These are phyloP conservation scores for Bipolaris sorokiniana DNA, from an alignment of 2,329 filamentous ascomycete species.

Conservation along the genomic window DNA sequence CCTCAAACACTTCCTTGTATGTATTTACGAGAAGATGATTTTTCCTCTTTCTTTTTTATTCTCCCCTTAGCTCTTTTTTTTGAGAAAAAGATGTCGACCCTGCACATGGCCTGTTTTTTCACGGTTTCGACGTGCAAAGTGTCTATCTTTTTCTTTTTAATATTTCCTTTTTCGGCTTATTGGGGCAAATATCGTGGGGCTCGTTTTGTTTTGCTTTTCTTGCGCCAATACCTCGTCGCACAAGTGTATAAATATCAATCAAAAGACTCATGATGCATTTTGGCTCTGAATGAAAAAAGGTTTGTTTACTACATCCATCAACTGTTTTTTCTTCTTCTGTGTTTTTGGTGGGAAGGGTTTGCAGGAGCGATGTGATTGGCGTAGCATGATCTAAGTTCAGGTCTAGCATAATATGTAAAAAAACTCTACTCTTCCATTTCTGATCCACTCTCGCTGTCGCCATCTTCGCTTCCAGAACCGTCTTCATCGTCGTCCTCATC, in stretches of 20 bases:
- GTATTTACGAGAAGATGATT: slow-evolving; percentile 13
- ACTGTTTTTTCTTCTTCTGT: not conserved
- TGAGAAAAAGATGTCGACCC: no score
- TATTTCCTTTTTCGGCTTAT: not conserved
- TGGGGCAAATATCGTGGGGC: not conserved
- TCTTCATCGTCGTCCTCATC: slow-evolving; percentile 56
- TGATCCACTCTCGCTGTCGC: slow-evolving; percentile 31
- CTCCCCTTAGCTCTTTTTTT: not conserved
- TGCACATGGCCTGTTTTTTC: not conserved
- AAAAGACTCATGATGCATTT: not conserved
- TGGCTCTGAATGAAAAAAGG: not conserved
- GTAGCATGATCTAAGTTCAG: not conserved
- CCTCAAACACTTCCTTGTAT: slow-evolving; percentile 2
- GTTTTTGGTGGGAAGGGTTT: not conserved
- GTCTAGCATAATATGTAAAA: not conserved
- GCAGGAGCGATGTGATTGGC: not conserved
- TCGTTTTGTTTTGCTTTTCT: no score
- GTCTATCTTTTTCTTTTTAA: not conserved
- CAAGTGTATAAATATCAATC: not conserved
- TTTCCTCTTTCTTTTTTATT: not conserved
- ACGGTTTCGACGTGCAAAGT: no score
- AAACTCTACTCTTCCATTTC: slow-evolving; percentile 35
- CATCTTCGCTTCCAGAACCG: slow-evolving; percentile 54
- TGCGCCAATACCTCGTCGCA: not conserved
- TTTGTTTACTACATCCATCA: not conserved